Evolutionary conservation across 2,329 filamentous ascomycete genomes (phyloP).

Genomic region (Paecilomyces variotii): DNA sequence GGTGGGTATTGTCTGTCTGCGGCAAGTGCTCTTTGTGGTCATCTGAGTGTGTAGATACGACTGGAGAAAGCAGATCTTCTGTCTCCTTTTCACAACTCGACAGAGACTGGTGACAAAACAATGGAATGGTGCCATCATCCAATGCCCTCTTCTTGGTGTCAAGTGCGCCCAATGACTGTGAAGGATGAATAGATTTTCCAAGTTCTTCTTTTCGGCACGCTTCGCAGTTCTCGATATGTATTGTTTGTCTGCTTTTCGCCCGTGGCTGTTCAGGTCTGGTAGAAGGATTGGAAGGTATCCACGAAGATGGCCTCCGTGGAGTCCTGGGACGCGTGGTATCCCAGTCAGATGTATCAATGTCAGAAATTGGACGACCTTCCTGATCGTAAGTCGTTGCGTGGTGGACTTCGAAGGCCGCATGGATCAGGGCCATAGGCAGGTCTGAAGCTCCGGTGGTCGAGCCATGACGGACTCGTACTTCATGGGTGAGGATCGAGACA

Average conservation of each 20-base stretch:
- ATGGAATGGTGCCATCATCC: neutral
- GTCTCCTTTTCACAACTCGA: neutral
- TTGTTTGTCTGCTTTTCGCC: slow-evolving; percentile 14
- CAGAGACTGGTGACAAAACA: neutral
- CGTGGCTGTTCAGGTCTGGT: slow-evolving; percentile 13
- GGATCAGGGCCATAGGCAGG: slow-evolving; percentile 31
- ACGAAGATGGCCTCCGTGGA: slow-evolving; percentile 6
- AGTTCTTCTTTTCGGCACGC: slow-evolving; percentile 38
- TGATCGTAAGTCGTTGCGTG: slow-evolving; percentile 34
- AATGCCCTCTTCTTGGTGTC: neutral
- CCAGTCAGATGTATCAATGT: slow-evolving; percentile 25
- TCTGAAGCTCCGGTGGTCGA: slow-evolving; percentile 19
- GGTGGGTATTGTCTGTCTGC: neutral
- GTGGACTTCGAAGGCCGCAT: slow-evolving; percentile 41
- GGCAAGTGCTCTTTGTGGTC: neutral
- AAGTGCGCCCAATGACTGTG: neutral
- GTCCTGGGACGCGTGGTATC: slow-evolving; percentile 1
- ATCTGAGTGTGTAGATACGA: neutral
- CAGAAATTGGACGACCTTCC: slow-evolving; percentile 20
- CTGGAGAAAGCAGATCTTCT: neutral
- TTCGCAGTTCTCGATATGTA: slow-evolving; percentile 45
- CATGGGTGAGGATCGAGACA: slow-evolving; percentile 37
- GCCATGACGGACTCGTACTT: slow-evolving; percentile 35
- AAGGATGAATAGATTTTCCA: slow-evolving; percentile 9
- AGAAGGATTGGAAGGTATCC: slow-evolving; percentile 16